Conservation (phyloP, 2,329 filamentous ascomycete genomes). For the Paecilomyces fulvus region DNA sequence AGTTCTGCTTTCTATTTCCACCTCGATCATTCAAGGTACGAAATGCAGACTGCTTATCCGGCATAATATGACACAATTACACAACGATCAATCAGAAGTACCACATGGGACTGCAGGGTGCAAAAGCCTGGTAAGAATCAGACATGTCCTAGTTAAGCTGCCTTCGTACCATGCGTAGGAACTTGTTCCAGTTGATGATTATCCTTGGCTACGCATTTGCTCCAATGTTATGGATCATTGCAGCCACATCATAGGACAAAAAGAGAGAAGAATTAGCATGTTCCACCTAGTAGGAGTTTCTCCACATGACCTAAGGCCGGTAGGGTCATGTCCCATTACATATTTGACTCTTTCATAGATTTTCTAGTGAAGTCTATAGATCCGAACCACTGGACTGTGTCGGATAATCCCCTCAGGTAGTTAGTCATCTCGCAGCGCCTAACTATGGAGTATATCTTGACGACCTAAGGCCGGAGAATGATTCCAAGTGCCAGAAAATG, state of each 20-base stretch:
- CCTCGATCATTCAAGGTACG: too few species aligned
- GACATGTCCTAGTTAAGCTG: too few species aligned
- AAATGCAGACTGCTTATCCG: too few species aligned
- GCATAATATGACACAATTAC: too few species aligned
- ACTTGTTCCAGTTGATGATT: neutral
- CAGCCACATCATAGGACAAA: neutral
- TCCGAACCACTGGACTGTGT: neutral
- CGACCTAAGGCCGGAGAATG: neutral
- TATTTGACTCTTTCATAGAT: neutral
- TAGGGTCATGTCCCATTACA: neutral
- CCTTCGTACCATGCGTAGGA: too few species aligned
- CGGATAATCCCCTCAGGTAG: neutral
- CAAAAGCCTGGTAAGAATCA: too few species aligned
- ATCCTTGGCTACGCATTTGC: neutral
- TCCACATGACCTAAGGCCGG: neutral
- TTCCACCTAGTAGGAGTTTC: neutral
- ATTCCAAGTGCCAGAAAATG: neutral
- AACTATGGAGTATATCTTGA: neutral
- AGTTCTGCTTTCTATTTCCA: too few species aligned
- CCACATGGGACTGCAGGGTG: too few species aligned
- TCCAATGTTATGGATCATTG: neutral
- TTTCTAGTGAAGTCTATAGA: neutral
- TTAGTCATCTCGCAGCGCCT: neutral
- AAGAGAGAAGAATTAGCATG: neutral
- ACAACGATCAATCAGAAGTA: too few species aligned